These are phyloP conservation scores for Mycena sanguinolenta DNA, from an alignment of 768 basidiomycete genomes.

Conservation along the genomic window DNA sequence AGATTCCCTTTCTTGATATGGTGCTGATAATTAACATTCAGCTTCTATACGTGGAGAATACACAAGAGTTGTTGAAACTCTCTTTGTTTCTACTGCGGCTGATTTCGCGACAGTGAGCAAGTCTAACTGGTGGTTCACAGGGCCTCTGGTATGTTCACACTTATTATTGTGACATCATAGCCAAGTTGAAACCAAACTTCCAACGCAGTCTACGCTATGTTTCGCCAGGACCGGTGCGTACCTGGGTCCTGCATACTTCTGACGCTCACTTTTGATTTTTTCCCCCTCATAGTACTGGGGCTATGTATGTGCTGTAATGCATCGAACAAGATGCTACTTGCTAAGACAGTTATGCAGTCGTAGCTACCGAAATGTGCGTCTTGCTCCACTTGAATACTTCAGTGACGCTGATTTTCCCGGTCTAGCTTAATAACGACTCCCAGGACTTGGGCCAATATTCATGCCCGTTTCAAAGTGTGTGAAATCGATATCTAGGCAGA, in stretches of 20 bases:
- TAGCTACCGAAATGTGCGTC: constrained; percentile 13
- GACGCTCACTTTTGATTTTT: not conserved
- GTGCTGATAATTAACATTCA: not conserved
- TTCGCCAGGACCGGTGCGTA: constrained; percentile 10
- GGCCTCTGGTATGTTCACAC: constrained; percentile 39
- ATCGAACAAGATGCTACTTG: not conserved
- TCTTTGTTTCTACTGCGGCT: not conserved
- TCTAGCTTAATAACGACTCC: too few species aligned
- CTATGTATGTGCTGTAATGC: constrained; percentile 4
- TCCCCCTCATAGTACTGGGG: not conserved
- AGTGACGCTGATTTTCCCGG: too few species aligned
- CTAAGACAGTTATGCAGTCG: not conserved
- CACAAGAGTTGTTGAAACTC: constrained; percentile 46
- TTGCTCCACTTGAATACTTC: not conserved
- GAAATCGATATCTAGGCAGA: too few species aligned
- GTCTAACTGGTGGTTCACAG: constrained; percentile 47
- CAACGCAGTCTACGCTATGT: not conserved
- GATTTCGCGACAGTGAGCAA: constrained; percentile 50
- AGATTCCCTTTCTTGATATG: not conserved
- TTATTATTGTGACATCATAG: not conserved
- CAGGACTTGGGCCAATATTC: not conserved
- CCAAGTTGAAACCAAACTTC: not conserved
- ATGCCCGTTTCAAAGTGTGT: too few species aligned
- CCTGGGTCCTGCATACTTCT: too few species aligned
- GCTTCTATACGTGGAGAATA: constrained; percentile 48